A percentile compares a stretch with the other conserved stretches of the same genome.
Conservation (phyloP, 2,329 filamentous ascomycete genomes). For the Westerdykella sp. region DNA sequence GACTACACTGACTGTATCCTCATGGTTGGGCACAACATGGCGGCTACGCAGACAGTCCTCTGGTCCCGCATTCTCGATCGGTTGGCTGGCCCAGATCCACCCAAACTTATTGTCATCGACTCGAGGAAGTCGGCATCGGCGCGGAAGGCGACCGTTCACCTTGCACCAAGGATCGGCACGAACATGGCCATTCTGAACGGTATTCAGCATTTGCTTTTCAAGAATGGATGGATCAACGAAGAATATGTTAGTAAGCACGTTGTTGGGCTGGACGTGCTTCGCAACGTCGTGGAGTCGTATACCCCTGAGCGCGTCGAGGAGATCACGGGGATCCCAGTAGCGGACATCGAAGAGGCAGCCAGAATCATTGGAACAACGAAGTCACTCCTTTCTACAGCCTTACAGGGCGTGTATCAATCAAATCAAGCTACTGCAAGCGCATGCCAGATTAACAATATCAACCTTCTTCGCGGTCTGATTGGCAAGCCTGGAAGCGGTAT, state of each 20-base stretch:
- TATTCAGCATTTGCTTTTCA: constrained; percentile 6
- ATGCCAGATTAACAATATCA: too few relatives aligned
- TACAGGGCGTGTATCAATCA: constrained; percentile 7
- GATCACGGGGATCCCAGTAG: constrained; percentile 4
- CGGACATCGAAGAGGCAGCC: constrained; percentile 3
- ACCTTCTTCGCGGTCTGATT: too few relatives aligned
- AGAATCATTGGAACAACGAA: constrained; percentile 7
- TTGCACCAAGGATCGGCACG: constrained; percentile 4
- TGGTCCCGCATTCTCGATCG: too few relatives aligned
- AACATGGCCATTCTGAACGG: constrained; percentile 7
- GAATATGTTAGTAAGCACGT: constrained; percentile 5
- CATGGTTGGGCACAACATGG: too few relatives aligned
- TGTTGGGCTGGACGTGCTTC: constrained; percentile 3
- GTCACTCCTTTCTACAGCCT: constrained; percentile 5
- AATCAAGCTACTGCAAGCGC: too few relatives aligned
- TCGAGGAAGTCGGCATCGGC: too few relatives aligned
- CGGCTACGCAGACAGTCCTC: too few relatives aligned
- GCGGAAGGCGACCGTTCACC: too few relatives aligned
- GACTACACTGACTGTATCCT: too few relatives aligned
- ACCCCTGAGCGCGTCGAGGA: constrained; percentile 4
- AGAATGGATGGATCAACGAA: constrained; percentile 6
- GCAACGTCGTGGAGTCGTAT: constrained; percentile 3
- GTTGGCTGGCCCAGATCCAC: too few relatives aligned
- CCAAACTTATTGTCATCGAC: too few relatives aligned
- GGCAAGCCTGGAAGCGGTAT: constrained; percentile 5